Base-by-base conservation (phyloP, 2,329 filamentous ascomycete species). In the Tothia fuscella region DNA sequence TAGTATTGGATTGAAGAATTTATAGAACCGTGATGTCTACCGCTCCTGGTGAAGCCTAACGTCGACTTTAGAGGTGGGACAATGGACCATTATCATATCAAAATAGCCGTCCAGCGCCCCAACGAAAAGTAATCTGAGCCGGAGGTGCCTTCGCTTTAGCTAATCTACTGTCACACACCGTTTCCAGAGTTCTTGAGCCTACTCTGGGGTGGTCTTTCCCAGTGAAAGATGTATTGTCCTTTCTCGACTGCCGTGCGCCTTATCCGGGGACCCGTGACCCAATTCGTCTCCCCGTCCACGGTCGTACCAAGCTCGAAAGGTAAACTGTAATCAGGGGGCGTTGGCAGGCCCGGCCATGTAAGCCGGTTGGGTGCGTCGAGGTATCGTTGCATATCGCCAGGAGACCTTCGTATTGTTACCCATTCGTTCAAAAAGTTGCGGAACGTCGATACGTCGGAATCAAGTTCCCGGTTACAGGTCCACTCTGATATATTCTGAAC, bases 401-500 rank as follows among this genome's bases (percentile, higher is more conserved):
- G 19, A 25, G 34, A 37, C 22, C 6, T 37, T 37, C 34, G 34
- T 22, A 20, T 37, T 37, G 19, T 25, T 37, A 41, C 38, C 38
- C 38, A 41, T 41, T 33, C 38, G 20, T 41, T 31, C 29, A 41
- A 33, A 41, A 34, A 33, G 26, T 33, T 41, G 24, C 38, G 31
- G 40, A 38, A 42, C 26, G 22, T 38, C 31, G 40, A 38, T 25
- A 42, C 19, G 21, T 42, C 40, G 21, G 32, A 16, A 26, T 42
- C 40, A 20, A 42, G 33, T 38, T 38, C 31, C 25, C 40, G 33
- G 16, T 42, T 42, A 20, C 37, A 39, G n/a, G 37, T n/a, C 37
- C 37, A 39, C 22, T 39, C 37, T 31, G 37, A 28, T 14, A 39
- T 46, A 33, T 41, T 30, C 30, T 41, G 35, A 9, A 47, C 42